Evolutionary conservation across 805 yeast species (phyloP).

Genomic region (Ogataea ganodermae): DNA sequence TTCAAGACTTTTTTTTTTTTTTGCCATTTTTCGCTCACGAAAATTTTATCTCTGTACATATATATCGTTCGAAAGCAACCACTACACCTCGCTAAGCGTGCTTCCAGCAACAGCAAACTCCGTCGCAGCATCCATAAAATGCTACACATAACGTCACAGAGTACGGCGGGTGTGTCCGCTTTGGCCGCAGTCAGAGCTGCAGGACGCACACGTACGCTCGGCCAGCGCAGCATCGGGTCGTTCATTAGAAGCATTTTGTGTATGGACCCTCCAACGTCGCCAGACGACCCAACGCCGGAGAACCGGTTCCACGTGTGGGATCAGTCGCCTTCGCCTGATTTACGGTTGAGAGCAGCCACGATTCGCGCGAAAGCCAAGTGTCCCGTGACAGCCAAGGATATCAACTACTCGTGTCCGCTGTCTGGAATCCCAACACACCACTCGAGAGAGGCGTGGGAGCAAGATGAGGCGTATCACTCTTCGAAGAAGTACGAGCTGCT

Average conservation of each 20-base stretch:
- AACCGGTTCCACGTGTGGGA: slow-evolving; percentile 89
- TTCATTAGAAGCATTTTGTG: slow-evolving; percentile 41
- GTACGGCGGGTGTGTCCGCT: background rate
- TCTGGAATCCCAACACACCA: slow-evolving; percentile 98
- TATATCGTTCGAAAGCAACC: no score
- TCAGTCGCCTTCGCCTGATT: slow-evolving; percentile 82
- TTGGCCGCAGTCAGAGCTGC: background rate
- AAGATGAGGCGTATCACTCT: slow-evolving; percentile 71
- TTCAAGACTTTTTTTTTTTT: background rate
- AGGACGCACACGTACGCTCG: slow-evolving; percentile 2
- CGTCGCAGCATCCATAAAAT: background rate
- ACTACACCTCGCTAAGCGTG: no score
- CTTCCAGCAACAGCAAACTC: background rate
- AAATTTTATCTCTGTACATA: background rate
- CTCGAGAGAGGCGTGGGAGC: slow-evolving; percentile 84
- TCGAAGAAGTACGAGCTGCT: slow-evolving; percentile 68
- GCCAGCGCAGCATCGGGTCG: slow-evolving; percentile 31
- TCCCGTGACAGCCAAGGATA: slow-evolving; percentile 82
- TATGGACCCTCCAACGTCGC: slow-evolving; percentile 63
- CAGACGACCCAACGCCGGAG: slow-evolving; percentile 67
- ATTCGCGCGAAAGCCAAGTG: slow-evolving; percentile 86
- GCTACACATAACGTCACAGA: background rate
- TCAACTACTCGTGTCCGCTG: slow-evolving; percentile 84
- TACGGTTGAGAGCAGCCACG: slow-evolving; percentile 88
- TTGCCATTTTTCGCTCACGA: background rate